phyloP scores from a whole-genome alignment of 148 eudicot genomes.

The Chenopodium berlandieri region DNA sequence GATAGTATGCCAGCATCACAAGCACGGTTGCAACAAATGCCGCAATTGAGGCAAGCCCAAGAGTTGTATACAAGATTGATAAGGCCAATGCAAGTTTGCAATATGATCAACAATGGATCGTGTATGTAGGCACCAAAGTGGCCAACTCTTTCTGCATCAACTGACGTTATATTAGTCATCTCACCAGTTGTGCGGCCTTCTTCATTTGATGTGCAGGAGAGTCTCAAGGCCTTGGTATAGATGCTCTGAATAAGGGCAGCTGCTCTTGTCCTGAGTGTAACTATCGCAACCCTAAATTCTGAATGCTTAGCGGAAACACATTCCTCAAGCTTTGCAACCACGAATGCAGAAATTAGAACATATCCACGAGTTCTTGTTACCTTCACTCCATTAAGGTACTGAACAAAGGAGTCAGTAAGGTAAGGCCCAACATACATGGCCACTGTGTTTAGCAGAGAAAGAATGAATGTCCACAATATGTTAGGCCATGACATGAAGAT shows the following conservation, averaged over 20 bases:
- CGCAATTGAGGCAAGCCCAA: constrained; percentile 38
- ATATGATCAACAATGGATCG: constrained; percentile 26
- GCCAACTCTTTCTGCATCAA: constrained; percentile 39
- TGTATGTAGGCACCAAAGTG: constrained; percentile 28
- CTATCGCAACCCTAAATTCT: constrained; percentile 24
- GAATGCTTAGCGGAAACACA: constrained; percentile 31
- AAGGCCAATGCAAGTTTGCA: constrained; percentile 30
- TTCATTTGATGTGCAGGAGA: constrained; percentile 27
- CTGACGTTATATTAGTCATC: constrained; percentile 31
- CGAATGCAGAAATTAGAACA: constrained; percentile 28
- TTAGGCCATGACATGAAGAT: no score
- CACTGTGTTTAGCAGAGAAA: no score
- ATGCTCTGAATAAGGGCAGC: constrained; percentile 20
- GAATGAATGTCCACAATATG: no score
- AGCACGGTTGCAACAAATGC: constrained; percentile 14
- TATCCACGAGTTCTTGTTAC: constrained; percentile 1
- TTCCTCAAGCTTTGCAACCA: constrained; percentile 29
- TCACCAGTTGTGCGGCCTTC: constrained; percentile 37
- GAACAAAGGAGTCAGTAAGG: no score
- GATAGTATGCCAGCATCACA: no score
- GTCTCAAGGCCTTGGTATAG: constrained; percentile 32
- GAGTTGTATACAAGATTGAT: constrained; percentile 31
- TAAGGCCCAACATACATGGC: no score
- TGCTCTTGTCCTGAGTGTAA: constrained; percentile 27
- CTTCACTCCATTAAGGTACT: no score